Conservation (phyloP, 768 basidiomycete species). For the Suillus weaverae region DNA sequence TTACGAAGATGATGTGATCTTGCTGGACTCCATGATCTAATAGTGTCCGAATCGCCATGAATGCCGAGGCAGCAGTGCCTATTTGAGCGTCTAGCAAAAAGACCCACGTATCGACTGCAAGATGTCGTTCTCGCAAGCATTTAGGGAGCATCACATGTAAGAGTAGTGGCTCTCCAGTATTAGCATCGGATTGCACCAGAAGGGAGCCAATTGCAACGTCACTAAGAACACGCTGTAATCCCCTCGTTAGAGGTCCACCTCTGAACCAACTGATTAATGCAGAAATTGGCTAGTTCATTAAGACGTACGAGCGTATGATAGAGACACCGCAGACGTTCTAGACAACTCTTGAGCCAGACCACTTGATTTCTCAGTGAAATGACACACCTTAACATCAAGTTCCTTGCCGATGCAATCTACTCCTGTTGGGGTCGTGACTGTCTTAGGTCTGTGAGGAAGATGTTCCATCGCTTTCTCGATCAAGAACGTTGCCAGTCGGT, state of each 20-base stretch:
- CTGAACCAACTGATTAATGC: slow-evolving; percentile 37
- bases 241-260: slow-evolving; percentile 88
- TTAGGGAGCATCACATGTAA: slow-evolving; percentile 80
- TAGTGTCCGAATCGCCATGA: slow-evolving; percentile 93
- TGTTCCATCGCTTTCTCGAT: slow-evolving; percentile 82
- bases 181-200: slow-evolving; percentile 84
- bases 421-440: slow-evolving; percentile 68
- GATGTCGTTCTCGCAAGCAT: slow-evolving; percentile 62
- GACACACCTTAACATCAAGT: slow-evolving; percentile 56
- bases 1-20: slow-evolving; percentile 84
- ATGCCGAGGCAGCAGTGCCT: slow-evolving; percentile 87
- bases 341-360: slow-evolving; percentile 4
- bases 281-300: neutral
- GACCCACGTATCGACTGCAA: slow-evolving; percentile 73
- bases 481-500: slow-evolving; percentile 81
- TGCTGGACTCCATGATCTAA: slow-evolving; percentile 90
- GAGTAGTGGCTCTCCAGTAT: slow-evolving; percentile 84
- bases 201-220: slow-evolving; percentile 87
- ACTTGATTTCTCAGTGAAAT: neutral
- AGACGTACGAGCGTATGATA: slow-evolving; percentile 80
- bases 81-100: slow-evolving; percentile 94
- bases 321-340: slow-evolving; percentile 86
- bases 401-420: slow-evolving; percentile 58
- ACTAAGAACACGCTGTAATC: slow-evolving; percentile 84
- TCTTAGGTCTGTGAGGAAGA: slow-evolving; percentile 67